These are phyloP conservation scores for Metarhizium humberi DNA, from an alignment of 2,329 filamentous ascomycete genomes.

Conservation along the genomic window DNA sequence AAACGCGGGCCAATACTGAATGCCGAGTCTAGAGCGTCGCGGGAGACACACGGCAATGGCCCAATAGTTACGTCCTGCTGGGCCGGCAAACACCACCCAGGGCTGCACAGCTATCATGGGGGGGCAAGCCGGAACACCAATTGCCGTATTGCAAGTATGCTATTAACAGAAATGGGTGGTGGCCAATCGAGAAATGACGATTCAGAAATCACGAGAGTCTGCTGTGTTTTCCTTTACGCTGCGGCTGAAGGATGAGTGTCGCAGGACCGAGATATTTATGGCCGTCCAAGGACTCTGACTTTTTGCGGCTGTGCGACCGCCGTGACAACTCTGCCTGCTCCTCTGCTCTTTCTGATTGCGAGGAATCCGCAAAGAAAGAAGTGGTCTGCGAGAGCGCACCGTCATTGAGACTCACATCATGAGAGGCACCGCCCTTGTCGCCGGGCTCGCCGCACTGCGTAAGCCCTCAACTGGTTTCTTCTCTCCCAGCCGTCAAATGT, in stretches of 20 bases:
- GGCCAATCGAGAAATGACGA: neutral
- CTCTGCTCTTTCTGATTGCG: too few species aligned
- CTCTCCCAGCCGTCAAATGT: neutral
- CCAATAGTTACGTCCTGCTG: too few species aligned
- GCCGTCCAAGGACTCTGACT: too few species aligned
- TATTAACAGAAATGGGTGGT: neutral
- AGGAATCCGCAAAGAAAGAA: too few species aligned
- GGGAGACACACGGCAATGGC: neutral
- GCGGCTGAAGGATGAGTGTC: too few species aligned
- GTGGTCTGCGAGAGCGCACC: neutral
- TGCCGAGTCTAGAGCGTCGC: neutral
- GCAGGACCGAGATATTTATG: too few species aligned
- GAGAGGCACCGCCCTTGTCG: neutral
- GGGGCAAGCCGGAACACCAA: neutral
- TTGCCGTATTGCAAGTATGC: neutral
- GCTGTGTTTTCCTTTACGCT: too few species aligned
- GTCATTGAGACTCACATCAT: neutral
- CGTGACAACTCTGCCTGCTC: too few species aligned
- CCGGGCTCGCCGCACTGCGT: neutral
- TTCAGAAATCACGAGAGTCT: too few species aligned
- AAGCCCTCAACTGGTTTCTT: neutral
- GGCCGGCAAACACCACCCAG: too few species aligned
- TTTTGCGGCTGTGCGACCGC: too few species aligned
- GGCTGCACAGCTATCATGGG: too few species aligned
- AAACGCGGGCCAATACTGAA: neutral